Percentiles rank a stretch among this genome's conserved stretches.
Evolutionary conservation across 2,329 filamentous ascomycete species (phyloP).

Genomic region (Rhinocladiella mackenziei): DNA sequence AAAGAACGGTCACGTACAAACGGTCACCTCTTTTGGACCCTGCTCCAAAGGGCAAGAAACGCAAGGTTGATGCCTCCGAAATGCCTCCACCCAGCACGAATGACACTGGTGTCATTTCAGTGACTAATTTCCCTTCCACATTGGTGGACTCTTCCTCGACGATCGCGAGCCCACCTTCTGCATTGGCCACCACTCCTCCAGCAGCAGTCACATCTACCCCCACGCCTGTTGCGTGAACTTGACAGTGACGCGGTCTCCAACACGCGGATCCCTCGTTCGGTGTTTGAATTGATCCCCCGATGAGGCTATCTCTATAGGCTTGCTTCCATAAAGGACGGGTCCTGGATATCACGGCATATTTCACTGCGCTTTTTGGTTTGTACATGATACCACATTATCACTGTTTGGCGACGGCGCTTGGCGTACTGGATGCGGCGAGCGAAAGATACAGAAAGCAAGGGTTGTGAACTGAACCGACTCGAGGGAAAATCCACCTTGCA

Average conservation of each 20-base stretch:
- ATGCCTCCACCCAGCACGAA: slow-evolving; percentile 23
- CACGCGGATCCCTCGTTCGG: neutral
- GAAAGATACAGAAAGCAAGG: slow-evolving; percentile 9
- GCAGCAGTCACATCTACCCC: slow-evolving; percentile 10
- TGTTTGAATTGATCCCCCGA: neutral
- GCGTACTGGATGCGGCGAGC: slow-evolving; percentile 20
- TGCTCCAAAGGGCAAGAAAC: slow-evolving; percentile 86
- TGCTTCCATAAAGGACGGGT: neutral
- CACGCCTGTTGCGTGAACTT: slow-evolving; percentile 12
- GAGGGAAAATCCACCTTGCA: neutral
- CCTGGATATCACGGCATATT: slow-evolving; percentile 15
- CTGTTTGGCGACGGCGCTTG: slow-evolving; percentile 21
- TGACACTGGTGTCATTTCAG: slow-evolving; percentile 10
- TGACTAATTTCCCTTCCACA: slow-evolving; percentile 19
- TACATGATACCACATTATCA: slow-evolving; percentile 25
- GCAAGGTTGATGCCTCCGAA: slow-evolving; percentile 54
- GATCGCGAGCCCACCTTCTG: slow-evolving; percentile 3
- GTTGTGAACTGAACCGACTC: slow-evolving; percentile 6
- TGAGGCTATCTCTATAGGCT: neutral
- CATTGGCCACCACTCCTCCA: slow-evolving; percentile 7
- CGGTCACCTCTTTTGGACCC: slow-evolving; percentile 69
- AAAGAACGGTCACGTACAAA: slow-evolving; percentile 89
- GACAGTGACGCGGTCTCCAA: neutral
- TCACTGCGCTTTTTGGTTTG: slow-evolving; percentile 18
- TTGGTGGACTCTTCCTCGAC: slow-evolving; percentile 13